A percentile compares a stretch with the other conserved stretches of the same genome.
These are phyloP conservation scores for Tulasnella sp. DNA, from an alignment of 768 basidiomycete species.

Conservation along the genomic window DNA sequence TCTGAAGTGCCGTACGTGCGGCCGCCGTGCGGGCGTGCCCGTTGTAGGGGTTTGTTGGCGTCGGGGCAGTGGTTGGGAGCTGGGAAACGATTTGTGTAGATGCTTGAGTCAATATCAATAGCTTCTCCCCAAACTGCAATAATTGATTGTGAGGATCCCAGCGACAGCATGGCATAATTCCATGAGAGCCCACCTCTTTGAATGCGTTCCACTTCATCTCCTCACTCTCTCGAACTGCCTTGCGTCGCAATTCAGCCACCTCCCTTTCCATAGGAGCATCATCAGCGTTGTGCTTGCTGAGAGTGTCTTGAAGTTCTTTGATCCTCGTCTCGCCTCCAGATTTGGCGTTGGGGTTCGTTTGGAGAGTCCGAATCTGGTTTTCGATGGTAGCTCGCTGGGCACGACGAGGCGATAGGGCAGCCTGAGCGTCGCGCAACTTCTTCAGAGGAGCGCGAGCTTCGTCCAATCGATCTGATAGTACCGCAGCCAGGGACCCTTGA, in stretches of 20 bases:
- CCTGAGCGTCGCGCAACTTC: slow-evolving; percentile 63
- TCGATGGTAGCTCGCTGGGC: slow-evolving; percentile 51
- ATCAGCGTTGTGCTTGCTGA: slow-evolving; percentile 55
- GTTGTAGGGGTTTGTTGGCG: slow-evolving; percentile 46
- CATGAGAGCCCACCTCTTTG: slow-evolving; percentile 49
- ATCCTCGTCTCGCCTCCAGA: slow-evolving; percentile 35
- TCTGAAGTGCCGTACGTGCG: slow-evolving; percentile 65
- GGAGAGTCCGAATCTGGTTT: slow-evolving; percentile 29
- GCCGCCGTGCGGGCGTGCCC: slow-evolving; percentile 58
- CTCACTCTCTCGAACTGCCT: slow-evolving; percentile 69
- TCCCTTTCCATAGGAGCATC: slow-evolving; percentile 64
- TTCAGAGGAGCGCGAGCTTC: slow-evolving; percentile 60
- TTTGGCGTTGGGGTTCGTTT: neutral
- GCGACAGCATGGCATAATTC: neutral
- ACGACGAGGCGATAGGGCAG: slow-evolving; percentile 50
- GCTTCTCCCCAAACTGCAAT: slow-evolving; percentile 68
- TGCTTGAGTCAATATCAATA: slow-evolving; percentile 65
- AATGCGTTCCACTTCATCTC: slow-evolving; percentile 71
- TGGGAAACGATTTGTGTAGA: slow-evolving; percentile 52
- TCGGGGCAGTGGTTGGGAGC: slow-evolving; percentile 63
- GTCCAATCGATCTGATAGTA: slow-evolving; percentile 56
- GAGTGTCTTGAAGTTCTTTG: slow-evolving; percentile 59
- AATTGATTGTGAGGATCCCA: neutral
- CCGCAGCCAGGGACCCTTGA: slow-evolving; percentile 55
- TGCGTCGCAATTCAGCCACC: slow-evolving; percentile 62